Evolutionary conservation across 2,329 filamentous ascomycete species (phyloP), one percentile per base, ranked within the genome.

Genomic region (Sordariomycetes sp.): DNA sequence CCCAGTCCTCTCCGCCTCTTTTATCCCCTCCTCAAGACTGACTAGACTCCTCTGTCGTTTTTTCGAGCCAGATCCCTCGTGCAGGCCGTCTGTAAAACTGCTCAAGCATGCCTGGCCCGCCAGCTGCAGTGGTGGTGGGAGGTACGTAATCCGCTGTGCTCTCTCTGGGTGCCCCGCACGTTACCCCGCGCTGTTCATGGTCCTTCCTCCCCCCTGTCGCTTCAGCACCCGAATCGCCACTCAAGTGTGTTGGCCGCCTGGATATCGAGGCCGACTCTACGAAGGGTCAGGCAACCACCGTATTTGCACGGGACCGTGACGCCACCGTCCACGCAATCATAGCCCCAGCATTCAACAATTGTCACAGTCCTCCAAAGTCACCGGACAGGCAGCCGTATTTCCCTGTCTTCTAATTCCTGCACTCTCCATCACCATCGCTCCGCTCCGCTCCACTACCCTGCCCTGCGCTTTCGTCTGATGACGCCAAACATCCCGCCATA

Each of bases 271-370:
- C 54, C 40, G 28, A 18, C 2, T 54, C 35, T 14, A 10, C 28
- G 11, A 46, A 22, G 37, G 22, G 54, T 51, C 54, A 57, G 54
- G 54, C 54, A 57, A 57, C 54, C 43, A 57, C 54, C 54, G 48
- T 50, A 57, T 24, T 43, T 22, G 46, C 46, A 50, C 46, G 46
- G 46, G 46, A 50, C 22, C n/a, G 20, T 50, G 46, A 57, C 55
- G 55, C 55, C 55, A 57, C 55, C 37, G 55, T 57, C 55, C 55
- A 57, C 55, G 55, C 55, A 57, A 57, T 53, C 55, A 37, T 40
- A 20, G 28, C 46, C 40, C 46, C 54, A 25, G 48, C 34, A 34
- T 34, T 32, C 40, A 18, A 18, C 54, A 4, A 50, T n/a, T 6
- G 46, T 12, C 46, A 50, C 25, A 32, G 25, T 57, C 32, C 54